Evolutionary conservation across 73 alveolate species (phyloP), one percentile per base, ranked within the genome.

Genomic region (Paramecium octaurelia): DNA sequence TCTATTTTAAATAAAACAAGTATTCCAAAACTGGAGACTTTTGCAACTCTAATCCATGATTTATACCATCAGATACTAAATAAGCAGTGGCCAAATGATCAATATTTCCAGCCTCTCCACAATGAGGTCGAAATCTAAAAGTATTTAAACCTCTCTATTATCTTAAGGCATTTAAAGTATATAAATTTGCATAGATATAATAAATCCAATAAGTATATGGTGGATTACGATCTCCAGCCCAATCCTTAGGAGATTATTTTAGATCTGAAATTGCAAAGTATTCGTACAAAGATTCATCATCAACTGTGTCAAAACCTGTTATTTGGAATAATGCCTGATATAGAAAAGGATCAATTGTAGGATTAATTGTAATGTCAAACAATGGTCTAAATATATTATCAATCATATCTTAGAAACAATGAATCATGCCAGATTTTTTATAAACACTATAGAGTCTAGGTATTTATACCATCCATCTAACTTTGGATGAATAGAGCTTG

Each of bases 101-200:
- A 11, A 92, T 87, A 44, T 88, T 89, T 3, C 98, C 98, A 31
- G 98, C 98, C 87, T 95, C 98, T 40, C 98, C 98, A 86, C 97
- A 93, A 70, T 95, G 98, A 23, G 98, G 98, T 38, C 96, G 84
- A 75, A 92, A 93, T 54, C 46, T 34, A 58, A 93, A 92, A 10
- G 95, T 91, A 23, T 87, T 77, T 91, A 91, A 59, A 27, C 93
- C 97, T 87, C 94, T 24, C 71, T 92, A 90, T 75, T 86, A 57
- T 69, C 98, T 88, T 23, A 95, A 90, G 64, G 88, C 86, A 68
- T 95, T 95, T 29, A 95, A 75, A 38, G 92, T 29, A 20, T 71
- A 86, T 68, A 95, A 38, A 85, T 95, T 95, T n/a, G 96, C 96
- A 71, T 94, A 94, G 18, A 95, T 94, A 73, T 93, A 95, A 89